Evolutionary conservation across 2,329 filamentous ascomycete genomes (phyloP), one percentile per base, ranked within the genome.

Genomic region (Cladosporium austrohemisphaericum): DNA sequence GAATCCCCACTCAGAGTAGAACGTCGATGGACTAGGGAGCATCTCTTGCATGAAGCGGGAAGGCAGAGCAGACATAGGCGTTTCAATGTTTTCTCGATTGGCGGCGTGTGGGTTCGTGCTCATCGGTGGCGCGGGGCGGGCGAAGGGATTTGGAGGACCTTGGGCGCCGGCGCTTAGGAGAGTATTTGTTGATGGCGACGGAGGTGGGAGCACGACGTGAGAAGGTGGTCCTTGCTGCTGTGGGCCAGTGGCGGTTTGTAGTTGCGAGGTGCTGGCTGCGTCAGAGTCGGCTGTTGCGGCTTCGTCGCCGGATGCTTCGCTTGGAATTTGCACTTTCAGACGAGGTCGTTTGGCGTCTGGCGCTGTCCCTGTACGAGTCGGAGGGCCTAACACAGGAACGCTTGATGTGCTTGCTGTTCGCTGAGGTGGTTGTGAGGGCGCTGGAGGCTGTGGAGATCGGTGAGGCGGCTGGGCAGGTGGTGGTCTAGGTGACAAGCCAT

Each of bases 111-210:
- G 57, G 35, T 66, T 67, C 33, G 73, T 70, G 59, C 78, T 81
- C 50, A 81, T 76, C 22, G 90, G 88, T 4, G 87, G 89, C 20
- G 84, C 80, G 1, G 92, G 93, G 33, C 92, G 80, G 6, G 93
- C 93, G 67, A 97, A 98, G 0, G 93, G 93, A 66, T 98, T 98
- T 2, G 90, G 90, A 11, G 93, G 93, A 0, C 93, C 93, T 29
- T 85, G 86, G 7, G 93, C 92, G 32, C 93, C 93, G 0, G 93
- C 93, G 40, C 90, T 95, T 49, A 96, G 75, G 5, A 97, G 76
- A 2, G 89, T 83, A 18, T 86, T 86, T 2, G 89, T 87, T 23
- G 89, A 95, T 0, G 93, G 92, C 1, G 93, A 96, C 0, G 93
- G 93, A 6, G 92, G 92, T 14, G 93, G 93, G 5, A 98, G 76